Evolutionary conservation across 179 eudicot species (phyloP).

Genomic region (Nepenthes alata): DNA sequence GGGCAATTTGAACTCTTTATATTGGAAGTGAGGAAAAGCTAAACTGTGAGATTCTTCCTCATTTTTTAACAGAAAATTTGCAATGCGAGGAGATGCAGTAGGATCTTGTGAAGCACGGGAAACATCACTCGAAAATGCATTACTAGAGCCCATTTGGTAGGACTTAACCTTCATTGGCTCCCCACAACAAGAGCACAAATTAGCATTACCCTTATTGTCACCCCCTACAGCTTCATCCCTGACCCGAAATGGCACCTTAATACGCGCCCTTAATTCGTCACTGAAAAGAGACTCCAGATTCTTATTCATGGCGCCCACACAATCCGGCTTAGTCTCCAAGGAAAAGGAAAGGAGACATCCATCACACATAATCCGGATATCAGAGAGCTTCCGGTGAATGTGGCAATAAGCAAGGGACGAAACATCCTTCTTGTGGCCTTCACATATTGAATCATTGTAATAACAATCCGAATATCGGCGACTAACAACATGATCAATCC

Average conservation of each 20-base stretch:
- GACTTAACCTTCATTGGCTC: slow-evolving; percentile 53
- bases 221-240: slow-evolving; percentile 12
- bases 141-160: slow-evolving; percentile 15
- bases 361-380: slow-evolving; percentile 33
- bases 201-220: slow-evolving; percentile 1
- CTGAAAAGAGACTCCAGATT: slow-evolving; percentile 42
- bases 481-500: slow-evolving; percentile 27
- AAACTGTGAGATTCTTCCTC: slow-evolving; percentile 17
- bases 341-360: slow-evolving; percentile 35
- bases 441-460: slow-evolving; percentile 31
- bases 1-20: slow-evolving; percentile 17
- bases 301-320: slow-evolving; percentile 15
- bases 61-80: slow-evolving; percentile 16
- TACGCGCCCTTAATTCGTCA: slow-evolving; percentile 29
- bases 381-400: slow-evolving; percentile 32
- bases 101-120: slow-evolving; percentile 25
- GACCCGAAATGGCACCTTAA: slow-evolving; percentile 9
- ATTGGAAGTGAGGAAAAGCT: slow-evolving; percentile 20
- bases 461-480: slow-evolving; percentile 14
- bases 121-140: slow-evolving; percentile 6
- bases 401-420: slow-evolving; percentile 41
- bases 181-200: slow-evolving; percentile 73
- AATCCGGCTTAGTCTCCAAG: slow-evolving; percentile 16
- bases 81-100: slow-evolving; percentile 26
- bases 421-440: slow-evolving; percentile 28